Evolutionary conservation across 2,329 filamentous ascomycete genomes (phyloP).

Genomic region (Phyllachora maydis): DNA sequence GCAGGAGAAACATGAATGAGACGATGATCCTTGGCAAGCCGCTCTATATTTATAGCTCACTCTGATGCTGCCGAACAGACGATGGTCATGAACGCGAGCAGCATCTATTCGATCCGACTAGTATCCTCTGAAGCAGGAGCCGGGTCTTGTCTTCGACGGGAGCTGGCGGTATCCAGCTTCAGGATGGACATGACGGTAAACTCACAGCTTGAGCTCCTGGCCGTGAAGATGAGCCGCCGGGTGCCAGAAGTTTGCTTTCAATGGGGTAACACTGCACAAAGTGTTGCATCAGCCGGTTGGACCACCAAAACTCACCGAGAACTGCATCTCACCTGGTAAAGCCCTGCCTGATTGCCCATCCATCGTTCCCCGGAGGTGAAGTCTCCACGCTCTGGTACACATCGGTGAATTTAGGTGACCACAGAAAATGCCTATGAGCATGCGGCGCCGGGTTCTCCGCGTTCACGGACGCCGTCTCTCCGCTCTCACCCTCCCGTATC

Average conservation of each 20-base stretch:
- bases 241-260: conserved; percentile 88
- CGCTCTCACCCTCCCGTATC: conserved; percentile 45
- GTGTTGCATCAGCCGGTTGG: too few relatives aligned
- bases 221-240: conserved; percentile 37
- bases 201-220: conserved; percentile 69
- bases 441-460: conserved; percentile 25
- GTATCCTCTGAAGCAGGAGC: too few relatives aligned
- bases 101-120: too few relatives aligned
- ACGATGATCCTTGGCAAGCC: conserved; percentile 1
- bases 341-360: conserved; percentile 77
- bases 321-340: conserved; percentile 48
- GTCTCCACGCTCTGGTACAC: conserved; percentile 76
- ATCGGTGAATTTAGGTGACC: conserved; percentile 73
- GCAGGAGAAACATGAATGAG: background rate
- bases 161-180: too few relatives aligned
- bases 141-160: too few relatives aligned
- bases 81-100: too few relatives aligned
- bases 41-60: conserved; percentile 7
- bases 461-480: conserved; percentile 10
- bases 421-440: conserved; percentile 80
- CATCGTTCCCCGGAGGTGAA: conserved; percentile 65
- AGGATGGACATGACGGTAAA: conserved; percentile 8
- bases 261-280: conserved; percentile 52
- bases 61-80: conserved; percentile 10
- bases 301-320: conserved; percentile 1